Conservation (phyloP, 495 filamentous ascomycete genomes). For the Aspergillus kassunensis region DNA sequence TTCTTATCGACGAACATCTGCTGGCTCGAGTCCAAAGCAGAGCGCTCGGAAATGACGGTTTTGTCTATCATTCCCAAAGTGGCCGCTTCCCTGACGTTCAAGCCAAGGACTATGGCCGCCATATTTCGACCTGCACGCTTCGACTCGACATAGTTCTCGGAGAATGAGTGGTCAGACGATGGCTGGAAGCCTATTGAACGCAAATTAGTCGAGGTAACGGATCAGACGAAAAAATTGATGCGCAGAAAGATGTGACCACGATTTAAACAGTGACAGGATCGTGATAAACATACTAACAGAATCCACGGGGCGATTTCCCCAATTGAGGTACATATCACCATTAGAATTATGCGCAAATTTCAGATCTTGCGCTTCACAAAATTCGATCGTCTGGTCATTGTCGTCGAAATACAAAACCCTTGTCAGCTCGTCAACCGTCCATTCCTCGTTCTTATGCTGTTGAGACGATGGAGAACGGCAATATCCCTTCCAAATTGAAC, state of each 20-base stretch:
- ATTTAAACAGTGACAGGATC: background rate
- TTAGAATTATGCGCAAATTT: conserved; percentile 50
- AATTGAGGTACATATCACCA: conserved; percentile 50
- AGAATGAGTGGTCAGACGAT: conserved; percentile 49
- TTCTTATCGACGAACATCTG: conserved; percentile 20
- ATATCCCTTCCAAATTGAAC: conserved; percentile 59
- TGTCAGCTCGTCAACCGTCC: conserved; percentile 64
- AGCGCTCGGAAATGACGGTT: conserved; percentile 22
- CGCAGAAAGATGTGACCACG: background rate
- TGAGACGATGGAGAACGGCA: conserved; percentile 53
- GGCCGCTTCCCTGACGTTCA: conserved; percentile 46
- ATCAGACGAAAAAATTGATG: background rate
- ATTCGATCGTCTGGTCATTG: conserved; percentile 62
- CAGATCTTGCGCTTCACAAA: conserved; percentile 66
- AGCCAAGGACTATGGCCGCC: conserved; percentile 48
- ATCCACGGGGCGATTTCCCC: conserved; percentile 41
- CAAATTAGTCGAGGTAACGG: conserved; percentile 16
- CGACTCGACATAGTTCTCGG: conserved; percentile 44
- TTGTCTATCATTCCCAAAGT: conserved; percentile 44
- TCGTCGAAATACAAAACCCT: conserved; percentile 69
- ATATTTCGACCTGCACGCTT: conserved; percentile 48
- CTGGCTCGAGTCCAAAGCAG: conserved; percentile 2
- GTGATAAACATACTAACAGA: conserved; percentile 37
- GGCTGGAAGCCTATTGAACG: conserved; percentile 35
- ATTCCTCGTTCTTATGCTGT: conserved; percentile 69